phyloP scores from a whole-genome alignment of 2,329 filamentous ascomycete species.

The Camptophora hylomeconis region DNA sequence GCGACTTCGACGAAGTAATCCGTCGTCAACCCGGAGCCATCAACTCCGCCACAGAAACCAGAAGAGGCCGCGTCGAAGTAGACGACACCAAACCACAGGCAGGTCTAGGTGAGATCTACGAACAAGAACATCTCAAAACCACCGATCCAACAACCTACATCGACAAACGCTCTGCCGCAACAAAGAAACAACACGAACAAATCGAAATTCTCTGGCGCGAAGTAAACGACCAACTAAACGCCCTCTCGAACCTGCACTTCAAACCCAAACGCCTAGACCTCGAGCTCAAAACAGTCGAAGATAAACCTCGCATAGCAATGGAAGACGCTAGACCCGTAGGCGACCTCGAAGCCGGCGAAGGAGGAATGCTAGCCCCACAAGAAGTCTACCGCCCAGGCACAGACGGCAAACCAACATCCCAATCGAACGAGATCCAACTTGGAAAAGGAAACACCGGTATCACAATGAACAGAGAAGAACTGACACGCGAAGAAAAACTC shows the following conservation, averaged over 20 bases:
- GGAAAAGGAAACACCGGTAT: constrained; percentile 11
- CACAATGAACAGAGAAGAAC: constrained; percentile 70
- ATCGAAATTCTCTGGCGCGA: constrained; percentile 74
- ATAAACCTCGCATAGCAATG: constrained; percentile 85
- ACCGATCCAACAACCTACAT: constrained; percentile 67
- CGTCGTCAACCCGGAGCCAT: constrained; percentile 66
- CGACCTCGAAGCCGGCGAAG: constrained; percentile 42
- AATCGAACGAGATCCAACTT: constrained; percentile 5
- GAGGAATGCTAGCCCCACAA: constrained; percentile 74
- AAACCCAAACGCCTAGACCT: constrained; percentile 74
- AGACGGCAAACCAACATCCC: constrained; percentile 17
- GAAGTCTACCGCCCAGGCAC: constrained; percentile 78
- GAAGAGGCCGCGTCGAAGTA: constrained; percentile 64
- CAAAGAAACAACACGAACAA: constrained; percentile 69
- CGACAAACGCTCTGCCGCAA: constrained; percentile 69
- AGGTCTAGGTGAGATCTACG: constrained; percentile 82
- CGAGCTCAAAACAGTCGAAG: constrained; percentile 73
- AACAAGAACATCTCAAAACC: constrained; percentile 73
- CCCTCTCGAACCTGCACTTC: constrained; percentile 88
- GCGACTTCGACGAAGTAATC: constrained; percentile 85
- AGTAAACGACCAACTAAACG: constrained; percentile 67
- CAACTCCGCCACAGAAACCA: constrained; percentile 44
- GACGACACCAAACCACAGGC: constrained; percentile 81
- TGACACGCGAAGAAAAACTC: constrained; percentile 74
- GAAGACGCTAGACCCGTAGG: constrained; percentile 87